Conservation (phyloP, 2,329 filamentous ascomycete genomes). For the Lojkania enalia region DNA sequence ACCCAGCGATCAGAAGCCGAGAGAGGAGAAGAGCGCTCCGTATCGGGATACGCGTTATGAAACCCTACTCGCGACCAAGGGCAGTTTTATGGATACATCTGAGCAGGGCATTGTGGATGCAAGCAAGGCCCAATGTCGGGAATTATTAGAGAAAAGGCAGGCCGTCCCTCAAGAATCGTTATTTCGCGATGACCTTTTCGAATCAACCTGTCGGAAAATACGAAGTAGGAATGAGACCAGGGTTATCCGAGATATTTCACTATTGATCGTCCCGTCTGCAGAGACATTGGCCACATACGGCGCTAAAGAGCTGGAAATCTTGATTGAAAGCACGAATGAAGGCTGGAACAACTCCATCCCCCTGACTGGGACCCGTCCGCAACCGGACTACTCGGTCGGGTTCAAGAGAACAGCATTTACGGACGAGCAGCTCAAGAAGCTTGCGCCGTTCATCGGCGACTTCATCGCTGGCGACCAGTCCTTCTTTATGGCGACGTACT, state of each 20-base stretch:
- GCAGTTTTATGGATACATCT: constrained; percentile 43
- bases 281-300: constrained; percentile 34
- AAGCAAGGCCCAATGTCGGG: background rate
- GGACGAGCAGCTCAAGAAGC: constrained; percentile 19
- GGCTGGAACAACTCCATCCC: constrained; percentile 49
- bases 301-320: constrained; percentile 31
- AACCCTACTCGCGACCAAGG: constrained; percentile 44
- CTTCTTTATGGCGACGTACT: constrained; percentile 11
- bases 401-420: constrained; percentile 22
- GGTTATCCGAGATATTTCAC: constrained; percentile 20
- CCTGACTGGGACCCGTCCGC: constrained; percentile 29
- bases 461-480: constrained; percentile 5
- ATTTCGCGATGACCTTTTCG: constrained; percentile 15
- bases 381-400: constrained; percentile 23
- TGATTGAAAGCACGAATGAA: constrained; percentile 50
- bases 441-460: constrained; percentile 20
- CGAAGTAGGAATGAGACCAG: constrained; percentile 20
- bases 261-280: constrained; percentile 39
- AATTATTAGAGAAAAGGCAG: background rate
- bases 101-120: background rate
- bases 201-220: constrained; percentile 16
- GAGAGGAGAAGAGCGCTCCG: constrained; percentile 28
- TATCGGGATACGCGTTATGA: constrained; percentile 41
- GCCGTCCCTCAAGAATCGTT: background rate
- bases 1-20: constrained; percentile 17